Evolutionary conservation across 257 asterid genomes (phyloP).

Genomic region (Solanum chilense): DNA sequence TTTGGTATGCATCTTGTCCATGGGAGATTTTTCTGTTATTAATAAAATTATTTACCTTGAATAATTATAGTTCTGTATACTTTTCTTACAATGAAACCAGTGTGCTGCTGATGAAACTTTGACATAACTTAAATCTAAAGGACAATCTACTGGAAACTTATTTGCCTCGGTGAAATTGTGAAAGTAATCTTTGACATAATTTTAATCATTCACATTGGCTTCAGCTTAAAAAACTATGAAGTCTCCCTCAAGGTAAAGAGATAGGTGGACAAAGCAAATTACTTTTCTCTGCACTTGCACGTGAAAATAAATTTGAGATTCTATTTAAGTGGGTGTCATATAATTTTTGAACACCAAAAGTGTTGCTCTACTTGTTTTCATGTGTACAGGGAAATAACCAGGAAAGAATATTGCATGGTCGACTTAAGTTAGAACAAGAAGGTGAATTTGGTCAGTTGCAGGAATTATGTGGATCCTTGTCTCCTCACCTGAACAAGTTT

Average conservation of each 20-base stretch:
- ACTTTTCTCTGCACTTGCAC: not conserved
- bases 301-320: not conserved
- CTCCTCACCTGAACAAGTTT: constrained; percentile 28
- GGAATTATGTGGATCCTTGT: constrained; percentile 31
- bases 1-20: not conserved
- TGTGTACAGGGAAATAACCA: constrained; percentile 38
- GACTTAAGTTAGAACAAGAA: constrained; percentile 27
- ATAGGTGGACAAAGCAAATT: not conserved
- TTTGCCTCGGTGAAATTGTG: not conserved
- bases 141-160: not conserved
- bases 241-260: not conserved
- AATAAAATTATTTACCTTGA: not conserved
- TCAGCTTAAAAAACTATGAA: not conserved
- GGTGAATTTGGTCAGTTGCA: constrained; percentile 24
- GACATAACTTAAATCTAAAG: not conserved
- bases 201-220: not conserved
- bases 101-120: not conserved
- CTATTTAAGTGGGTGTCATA: not conserved
- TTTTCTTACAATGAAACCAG: not conserved
- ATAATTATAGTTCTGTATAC: not conserved
- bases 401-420: constrained; percentile 32
- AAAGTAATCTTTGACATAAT: not conserved
- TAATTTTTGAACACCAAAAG: constrained; percentile 23
- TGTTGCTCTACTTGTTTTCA: constrained; percentile 43
- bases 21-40: not conserved